These are phyloP conservation scores for Ilyonectria destructans DNA, from an alignment of 2,329 filamentous ascomycete species.

Conservation along the genomic window DNA sequence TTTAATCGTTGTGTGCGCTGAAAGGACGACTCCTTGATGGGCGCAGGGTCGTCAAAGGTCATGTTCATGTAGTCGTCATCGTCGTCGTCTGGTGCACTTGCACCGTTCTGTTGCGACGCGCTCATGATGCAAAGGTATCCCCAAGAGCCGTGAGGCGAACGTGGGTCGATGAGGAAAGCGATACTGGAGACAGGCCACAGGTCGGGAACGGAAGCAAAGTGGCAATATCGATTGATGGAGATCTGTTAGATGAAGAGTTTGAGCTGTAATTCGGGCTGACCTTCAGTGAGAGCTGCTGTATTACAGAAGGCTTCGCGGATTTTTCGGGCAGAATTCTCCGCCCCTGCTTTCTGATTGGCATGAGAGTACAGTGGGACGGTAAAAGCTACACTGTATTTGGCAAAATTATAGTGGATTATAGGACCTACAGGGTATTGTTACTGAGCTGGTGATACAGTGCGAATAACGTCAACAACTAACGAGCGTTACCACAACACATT, in stretches of 20 bases:
- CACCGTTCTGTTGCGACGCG: constrained; percentile 29
- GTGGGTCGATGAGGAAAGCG: no score
- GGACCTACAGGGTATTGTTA: neutral
- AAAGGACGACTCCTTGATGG: constrained; percentile 69
- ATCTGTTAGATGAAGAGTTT: neutral
- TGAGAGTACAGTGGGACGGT: neutral
- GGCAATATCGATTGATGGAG: neutral
- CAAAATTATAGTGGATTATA: neutral
- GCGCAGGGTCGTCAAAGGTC: constrained; percentile 81
- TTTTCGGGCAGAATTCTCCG: constrained; percentile 2
- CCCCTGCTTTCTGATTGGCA: neutral
- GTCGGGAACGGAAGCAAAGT: neutral
- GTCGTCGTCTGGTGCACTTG: constrained; percentile 68
- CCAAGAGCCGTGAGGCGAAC: neutral
- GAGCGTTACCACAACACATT: no score
- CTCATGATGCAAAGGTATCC: constrained; percentile 27
- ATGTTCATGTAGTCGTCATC: constrained; percentile 99
- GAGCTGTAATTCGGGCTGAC: neutral
- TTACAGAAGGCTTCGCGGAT: neutral
- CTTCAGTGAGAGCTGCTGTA: neutral
- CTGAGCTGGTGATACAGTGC: neutral
- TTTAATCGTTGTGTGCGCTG: constrained; percentile 69
- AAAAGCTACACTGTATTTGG: neutral
- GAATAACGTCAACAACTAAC: neutral
- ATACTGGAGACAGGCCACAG: no score